Conservation (phyloP, 2,329 filamentous ascomycete genomes). For the Dryadomyces sulphureus region DNA sequence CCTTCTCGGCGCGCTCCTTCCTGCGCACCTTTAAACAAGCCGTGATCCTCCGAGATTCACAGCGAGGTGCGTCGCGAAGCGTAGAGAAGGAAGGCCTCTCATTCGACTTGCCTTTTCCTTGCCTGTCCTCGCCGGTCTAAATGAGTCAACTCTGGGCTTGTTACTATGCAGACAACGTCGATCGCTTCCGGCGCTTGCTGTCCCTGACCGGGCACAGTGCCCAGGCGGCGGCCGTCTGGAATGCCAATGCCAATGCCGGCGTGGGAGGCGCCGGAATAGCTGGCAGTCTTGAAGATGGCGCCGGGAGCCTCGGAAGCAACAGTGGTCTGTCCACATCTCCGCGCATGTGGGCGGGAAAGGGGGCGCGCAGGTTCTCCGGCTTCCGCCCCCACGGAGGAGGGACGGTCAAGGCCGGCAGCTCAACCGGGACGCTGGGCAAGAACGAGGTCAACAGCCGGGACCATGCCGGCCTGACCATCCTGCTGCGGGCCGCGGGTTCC, state of each 20-base stretch:
- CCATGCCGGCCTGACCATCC: constrained; percentile 62
- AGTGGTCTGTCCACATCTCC: constrained; percentile 18
- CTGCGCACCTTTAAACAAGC: constrained; percentile 75
- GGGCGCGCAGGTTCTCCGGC: constrained; percentile 35
- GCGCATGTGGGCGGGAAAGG: neutral
- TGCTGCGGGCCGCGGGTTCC: constrained; percentile 75
- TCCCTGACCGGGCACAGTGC: constrained; percentile 49
- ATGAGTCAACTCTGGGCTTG: constrained; percentile 97
- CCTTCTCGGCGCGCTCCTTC: constrained; percentile 16
- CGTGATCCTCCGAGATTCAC: constrained; percentile 71
- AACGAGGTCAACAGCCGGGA: constrained; percentile 78
- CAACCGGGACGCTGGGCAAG: constrained; percentile 26
- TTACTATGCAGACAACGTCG: constrained; percentile 96
- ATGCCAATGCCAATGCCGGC: constrained; percentile 23
- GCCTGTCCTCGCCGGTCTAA: constrained; percentile 5
- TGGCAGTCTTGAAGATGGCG: constrained; percentile 13
- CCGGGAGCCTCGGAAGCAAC: constrained; percentile 9
- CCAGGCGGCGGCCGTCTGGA: constrained; percentile 36
- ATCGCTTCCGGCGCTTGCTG: constrained; percentile 80
- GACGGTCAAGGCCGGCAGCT: constrained; percentile 22
- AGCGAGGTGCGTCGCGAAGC: constrained; percentile 65
- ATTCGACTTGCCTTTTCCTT: neutral
- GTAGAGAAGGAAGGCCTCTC: constrained; percentile 26
- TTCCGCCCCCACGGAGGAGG: constrained; percentile 19
- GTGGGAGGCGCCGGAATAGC: constrained; percentile 9